These are phyloP conservation scores for Amanita rimosa DNA, from an alignment of 768 basidiomycete genomes.

Conservation along the genomic window DNA sequence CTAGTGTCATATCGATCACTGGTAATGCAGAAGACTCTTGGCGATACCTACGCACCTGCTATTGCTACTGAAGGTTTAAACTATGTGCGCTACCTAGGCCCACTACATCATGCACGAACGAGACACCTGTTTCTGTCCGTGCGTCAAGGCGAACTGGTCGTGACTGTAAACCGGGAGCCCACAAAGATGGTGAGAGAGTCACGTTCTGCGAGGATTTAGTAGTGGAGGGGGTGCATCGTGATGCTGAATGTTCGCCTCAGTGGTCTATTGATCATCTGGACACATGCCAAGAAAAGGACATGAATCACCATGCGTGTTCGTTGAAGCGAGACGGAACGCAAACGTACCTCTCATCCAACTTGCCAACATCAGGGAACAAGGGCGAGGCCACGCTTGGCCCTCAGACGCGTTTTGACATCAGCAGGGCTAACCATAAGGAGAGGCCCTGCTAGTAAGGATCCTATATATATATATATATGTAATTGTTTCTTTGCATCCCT, in stretches of 20 bases:
- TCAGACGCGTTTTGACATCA: slow-evolving; percentile 1
- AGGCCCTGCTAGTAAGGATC: slow-evolving; percentile 3
- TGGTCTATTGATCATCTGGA: background rate
- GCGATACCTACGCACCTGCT: background rate
- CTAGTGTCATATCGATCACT: background rate
- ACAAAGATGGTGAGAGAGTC: slow-evolving; percentile 4
- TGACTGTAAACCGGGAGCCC: background rate
- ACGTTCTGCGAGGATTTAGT: background rate
- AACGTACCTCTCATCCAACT: background rate
- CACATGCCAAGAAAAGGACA: background rate
- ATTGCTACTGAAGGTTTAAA: slow-evolving; percentile 5
- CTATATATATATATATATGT: too few relatives aligned
- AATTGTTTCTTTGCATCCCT: background rate
- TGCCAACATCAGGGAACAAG: background rate
- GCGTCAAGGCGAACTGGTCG: background rate
- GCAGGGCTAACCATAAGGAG: slow-evolving; percentile 1
- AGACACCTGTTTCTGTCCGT: slow-evolving; percentile 1
- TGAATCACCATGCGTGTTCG: slow-evolving; percentile 1
- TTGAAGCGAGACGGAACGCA: slow-evolving; percentile 1
- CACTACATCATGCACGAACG: background rate
- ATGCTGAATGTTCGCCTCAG: background rate
- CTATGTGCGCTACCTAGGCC: slow-evolving; percentile 2
- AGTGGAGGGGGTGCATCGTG: background rate
- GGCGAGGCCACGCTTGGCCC: background rate
- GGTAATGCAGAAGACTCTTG: background rate